phyloP scores from a whole-genome alignment of 2,329 filamentous ascomycete genomes.

The Fusarium liriodendri region DNA sequence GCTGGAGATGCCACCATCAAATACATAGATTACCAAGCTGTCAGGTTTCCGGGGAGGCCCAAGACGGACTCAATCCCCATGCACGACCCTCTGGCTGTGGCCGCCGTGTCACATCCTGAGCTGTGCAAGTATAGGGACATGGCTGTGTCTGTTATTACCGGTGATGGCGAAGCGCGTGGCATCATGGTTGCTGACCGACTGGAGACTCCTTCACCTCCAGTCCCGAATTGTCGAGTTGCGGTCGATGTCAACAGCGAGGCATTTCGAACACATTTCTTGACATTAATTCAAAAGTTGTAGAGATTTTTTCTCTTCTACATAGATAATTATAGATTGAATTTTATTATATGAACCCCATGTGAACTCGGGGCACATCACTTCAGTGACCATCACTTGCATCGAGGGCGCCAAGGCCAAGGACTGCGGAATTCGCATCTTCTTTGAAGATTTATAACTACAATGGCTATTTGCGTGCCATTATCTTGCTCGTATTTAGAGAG shows the following conservation, averaged over 20 bases:
- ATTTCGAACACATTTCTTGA: slow-evolving; percentile 1
- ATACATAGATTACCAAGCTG: slow-evolving; percentile 16
- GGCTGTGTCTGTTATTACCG: slow-evolving; percentile 11
- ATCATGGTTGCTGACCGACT: slow-evolving; percentile 18
- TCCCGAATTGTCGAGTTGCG: slow-evolving; percentile 15
- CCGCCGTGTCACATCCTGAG: slow-evolving; percentile 10
- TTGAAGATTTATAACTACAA: too few species aligned
- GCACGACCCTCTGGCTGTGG: slow-evolving; percentile 18
- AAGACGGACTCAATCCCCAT: slow-evolving; percentile 13
- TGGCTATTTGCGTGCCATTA: too few species aligned
- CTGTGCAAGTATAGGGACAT: slow-evolving; percentile 14
- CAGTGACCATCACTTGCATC: too few species aligned
- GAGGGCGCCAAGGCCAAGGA: too few species aligned
- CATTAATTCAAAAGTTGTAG: neutral
- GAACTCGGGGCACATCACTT: neutral
- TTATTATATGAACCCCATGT: neutral
- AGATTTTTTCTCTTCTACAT: neutral
- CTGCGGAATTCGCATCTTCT: too few species aligned
- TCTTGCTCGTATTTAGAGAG: too few species aligned
- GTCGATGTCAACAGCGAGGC: slow-evolving; percentile 12
- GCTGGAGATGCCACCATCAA: slow-evolving; percentile 9
- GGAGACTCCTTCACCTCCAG: slow-evolving; percentile 5
- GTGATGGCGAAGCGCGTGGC: slow-evolving; percentile 10
- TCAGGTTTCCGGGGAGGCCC: slow-evolving; percentile 16
- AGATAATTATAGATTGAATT: neutral